Percentiles rank a stretch among this genome's conserved stretches.
Evolutionary conservation across 768 basidiomycete genomes (phyloP).

Genomic region (Strobilomyces echinocephalus): DNA sequence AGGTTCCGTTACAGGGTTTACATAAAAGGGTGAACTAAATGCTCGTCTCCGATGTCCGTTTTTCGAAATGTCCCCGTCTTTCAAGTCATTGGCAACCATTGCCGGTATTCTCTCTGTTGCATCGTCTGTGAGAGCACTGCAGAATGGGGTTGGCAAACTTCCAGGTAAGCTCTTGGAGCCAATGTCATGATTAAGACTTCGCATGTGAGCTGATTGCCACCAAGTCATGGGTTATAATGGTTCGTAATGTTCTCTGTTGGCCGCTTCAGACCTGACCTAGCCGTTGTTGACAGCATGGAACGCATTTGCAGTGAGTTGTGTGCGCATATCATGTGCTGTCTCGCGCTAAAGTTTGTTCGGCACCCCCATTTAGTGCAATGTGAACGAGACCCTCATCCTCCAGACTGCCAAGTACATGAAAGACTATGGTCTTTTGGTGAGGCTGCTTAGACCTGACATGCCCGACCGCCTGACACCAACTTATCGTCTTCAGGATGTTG

Average conservation of each 20-base stretch:
- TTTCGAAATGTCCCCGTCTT: constrained; percentile 10
- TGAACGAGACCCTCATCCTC: constrained; percentile 48
- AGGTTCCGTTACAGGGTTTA: background rate
- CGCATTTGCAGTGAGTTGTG: constrained; percentile 47
- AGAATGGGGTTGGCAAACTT: constrained; percentile 30
- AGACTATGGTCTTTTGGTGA: constrained; percentile 46
- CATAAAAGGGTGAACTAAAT: background rate
- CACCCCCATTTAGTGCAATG: constrained; percentile 43
- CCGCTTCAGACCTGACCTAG: constrained; percentile 1
- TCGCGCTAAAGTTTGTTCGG: background rate
- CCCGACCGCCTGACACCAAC: background rate
- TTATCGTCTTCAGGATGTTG: constrained; percentile 39
- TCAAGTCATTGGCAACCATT: constrained; percentile 2
- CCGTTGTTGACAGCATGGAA: constrained; percentile 51
- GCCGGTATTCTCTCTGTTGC: constrained; percentile 12
- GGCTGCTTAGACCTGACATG: background rate
- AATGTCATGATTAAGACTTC: background rate
- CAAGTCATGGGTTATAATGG: constrained; percentile 32
- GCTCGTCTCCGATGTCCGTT: background rate
- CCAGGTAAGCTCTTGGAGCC: constrained; percentile 19
- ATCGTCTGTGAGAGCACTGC: constrained; percentile 16
- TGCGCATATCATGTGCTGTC: background rate
- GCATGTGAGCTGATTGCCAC: constrained; percentile 3
- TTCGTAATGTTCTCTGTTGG: constrained; percentile 4
- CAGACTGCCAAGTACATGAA: constrained; percentile 49